A percentile compares a stretch with the other conserved stretches of the same genome.
Evolutionary conservation across 495 filamentous ascomycete genomes (phyloP).

Genomic region (Amorphotheca resinae): DNA sequence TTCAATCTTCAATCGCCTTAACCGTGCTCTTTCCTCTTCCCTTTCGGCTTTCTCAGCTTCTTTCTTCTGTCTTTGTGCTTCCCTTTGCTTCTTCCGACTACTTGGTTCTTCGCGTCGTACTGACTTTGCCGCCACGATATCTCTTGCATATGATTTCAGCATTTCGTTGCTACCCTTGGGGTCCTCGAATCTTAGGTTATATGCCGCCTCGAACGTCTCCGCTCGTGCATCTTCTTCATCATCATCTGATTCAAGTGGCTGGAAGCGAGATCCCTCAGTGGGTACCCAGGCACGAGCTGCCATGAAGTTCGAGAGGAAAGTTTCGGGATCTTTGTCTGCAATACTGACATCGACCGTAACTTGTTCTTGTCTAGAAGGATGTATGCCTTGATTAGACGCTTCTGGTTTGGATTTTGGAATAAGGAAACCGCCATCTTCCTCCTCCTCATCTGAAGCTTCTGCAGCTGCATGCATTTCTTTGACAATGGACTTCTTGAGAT

Average conservation of each 20-base stretch:
- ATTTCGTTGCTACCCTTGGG: constrained; percentile 72
- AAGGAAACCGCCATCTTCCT: constrained; percentile 64
- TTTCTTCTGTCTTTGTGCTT: constrained; percentile 60
- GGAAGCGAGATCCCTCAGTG: constrained; percentile 39
- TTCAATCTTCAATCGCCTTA: constrained; percentile 77
- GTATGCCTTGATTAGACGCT: constrained; percentile 24
- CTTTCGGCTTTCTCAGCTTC: constrained; percentile 65
- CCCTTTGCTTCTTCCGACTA: constrained; percentile 60
- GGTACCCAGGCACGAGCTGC: constrained; percentile 79
- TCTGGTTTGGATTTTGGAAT: constrained; percentile 31
- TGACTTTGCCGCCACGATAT: constrained; percentile 62
- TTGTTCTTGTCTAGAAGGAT: constrained; percentile 31
- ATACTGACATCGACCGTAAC: constrained; percentile 48
- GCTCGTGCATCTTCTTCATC: constrained; percentile 70
- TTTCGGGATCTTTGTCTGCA: constrained; percentile 84
- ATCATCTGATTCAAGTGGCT: constrained; percentile 86
- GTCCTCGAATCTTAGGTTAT: constrained; percentile 94
- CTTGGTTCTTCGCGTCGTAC: constrained; percentile 74
- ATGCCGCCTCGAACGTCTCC: constrained; percentile 83
- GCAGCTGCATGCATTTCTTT: constrained; percentile 63
- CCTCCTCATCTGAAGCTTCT: constrained; percentile 37
- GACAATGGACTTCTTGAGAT: constrained; percentile 62
- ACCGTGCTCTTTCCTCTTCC: constrained; percentile 67
- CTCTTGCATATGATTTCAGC: constrained; percentile 75
- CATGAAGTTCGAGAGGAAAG: constrained; percentile 82